Base-by-base conservation (phyloP, 129 eudicot species). In the Arctium minus region DNA sequence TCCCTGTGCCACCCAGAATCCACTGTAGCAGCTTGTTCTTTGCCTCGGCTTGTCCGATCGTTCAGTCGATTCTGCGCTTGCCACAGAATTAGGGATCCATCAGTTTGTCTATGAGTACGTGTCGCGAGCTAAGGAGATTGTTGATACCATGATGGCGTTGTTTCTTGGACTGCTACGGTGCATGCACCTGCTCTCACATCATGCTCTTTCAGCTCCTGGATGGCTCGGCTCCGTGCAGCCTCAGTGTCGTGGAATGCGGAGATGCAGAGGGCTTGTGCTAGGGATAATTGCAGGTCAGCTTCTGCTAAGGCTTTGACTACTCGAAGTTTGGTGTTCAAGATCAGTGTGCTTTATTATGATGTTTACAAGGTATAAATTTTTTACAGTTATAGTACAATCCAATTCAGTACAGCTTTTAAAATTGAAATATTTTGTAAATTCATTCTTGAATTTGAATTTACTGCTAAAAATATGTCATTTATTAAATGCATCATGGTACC, bases 181-280 rank as follows among this genome's bases (percentile, higher is more conserved):
- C 37, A 96, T 97, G 10, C 99, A 96, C 73, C 79, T 96, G 78
- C 86, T 96, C 27, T 96, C 99, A 0, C 82, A 94, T 18, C 94
- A 91, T 53, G 84, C 95, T n/a, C 83, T 96, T 0, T 96, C 98
- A 75, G 97, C 97, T 70, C 90, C 97, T 3, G 97, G 99, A 3
- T 96, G 97, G 99, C 89, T 96, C 8, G 97, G 99, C 17, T 90
- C 97, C 0, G 89, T 96, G 2, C 99, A 96, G 91, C 99, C 99
- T 70, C 92, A 91, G 7, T 96, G 98, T 77, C 92, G 98, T 4
- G 99, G 99, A 73, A 96, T 96, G 99, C 83, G 98, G 5, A 88
- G 97, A 42, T 96, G 99, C 73, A 82, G 99, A 3, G 97, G 99
- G 0, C 86, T 96, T 37, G 99, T 93, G 73, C 77, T 96, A 84